phyloP scores from a whole-genome alignment of 257 asterid species.

The Nicotiana tomentosiformis region DNA sequence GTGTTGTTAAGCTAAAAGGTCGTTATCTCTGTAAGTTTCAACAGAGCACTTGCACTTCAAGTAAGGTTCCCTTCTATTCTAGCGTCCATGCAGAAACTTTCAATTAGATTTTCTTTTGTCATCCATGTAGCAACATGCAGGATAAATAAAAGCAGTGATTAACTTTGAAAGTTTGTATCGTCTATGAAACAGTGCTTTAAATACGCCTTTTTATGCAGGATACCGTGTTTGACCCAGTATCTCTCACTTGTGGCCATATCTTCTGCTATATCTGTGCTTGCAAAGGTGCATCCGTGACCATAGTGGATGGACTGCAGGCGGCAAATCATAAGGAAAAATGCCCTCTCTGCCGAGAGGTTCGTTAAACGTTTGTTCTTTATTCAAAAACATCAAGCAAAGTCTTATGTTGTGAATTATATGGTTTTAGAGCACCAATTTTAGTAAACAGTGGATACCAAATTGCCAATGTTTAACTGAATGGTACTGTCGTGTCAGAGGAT shows the following conservation, averaged over 20 bases:
- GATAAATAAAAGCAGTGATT: background rate
- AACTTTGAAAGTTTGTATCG: background rate
- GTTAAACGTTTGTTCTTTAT: background rate
- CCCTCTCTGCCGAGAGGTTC: slow-evolving; percentile 91
- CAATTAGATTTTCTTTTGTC: background rate
- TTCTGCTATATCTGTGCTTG: slow-evolving; percentile 91
- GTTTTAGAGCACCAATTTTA: background rate
- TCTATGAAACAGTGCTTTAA: background rate
- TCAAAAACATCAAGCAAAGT: background rate
- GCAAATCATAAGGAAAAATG: slow-evolving; percentile 50
- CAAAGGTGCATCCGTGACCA: slow-evolving; percentile 82
- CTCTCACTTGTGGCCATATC: slow-evolving; percentile 85
- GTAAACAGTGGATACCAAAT: background rate
- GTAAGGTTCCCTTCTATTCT: background rate
- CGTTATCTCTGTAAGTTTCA: background rate
- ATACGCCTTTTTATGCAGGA: slow-evolving; percentile 42
- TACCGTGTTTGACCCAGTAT: slow-evolving; percentile 75
- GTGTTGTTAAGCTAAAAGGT: background rate
- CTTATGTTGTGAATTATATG: background rate
- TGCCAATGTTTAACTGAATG: background rate
- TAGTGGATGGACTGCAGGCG: slow-evolving; percentile 70
- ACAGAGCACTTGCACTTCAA: background rate
- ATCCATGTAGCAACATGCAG: background rate
- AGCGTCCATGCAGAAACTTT: background rate
- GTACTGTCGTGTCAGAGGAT: background rate